Conservation (phyloP, 75 land plant species). For the Cunninghamia lanceolata region DNA sequence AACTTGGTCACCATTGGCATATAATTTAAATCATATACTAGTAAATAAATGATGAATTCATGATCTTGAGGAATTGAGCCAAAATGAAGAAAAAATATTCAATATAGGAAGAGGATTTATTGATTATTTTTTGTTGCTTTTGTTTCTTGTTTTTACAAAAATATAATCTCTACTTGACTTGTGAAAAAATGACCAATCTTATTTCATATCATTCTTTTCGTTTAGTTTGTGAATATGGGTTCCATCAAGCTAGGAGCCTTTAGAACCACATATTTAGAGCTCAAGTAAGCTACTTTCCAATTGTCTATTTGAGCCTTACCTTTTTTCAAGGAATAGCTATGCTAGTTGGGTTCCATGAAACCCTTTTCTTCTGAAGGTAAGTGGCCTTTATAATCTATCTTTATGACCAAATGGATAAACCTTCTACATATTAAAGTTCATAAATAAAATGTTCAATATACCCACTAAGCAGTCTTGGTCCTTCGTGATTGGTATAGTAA, state of each 20-base stretch:
- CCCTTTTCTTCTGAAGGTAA: not conserved
- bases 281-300: not conserved
- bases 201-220: not conserved
- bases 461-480: conserved; percentile 42
- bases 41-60: too few species aligned
- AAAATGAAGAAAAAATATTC: too few species aligned
- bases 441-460: not conserved
- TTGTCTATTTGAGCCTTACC: not conserved
- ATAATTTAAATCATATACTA: too few species aligned
- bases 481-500: conserved; percentile 44
- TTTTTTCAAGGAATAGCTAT: not conserved
- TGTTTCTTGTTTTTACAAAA: too few species aligned
- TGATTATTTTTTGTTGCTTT: too few species aligned
- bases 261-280: not conserved
- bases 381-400: not conserved
- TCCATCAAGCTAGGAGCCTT: not conserved
- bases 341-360: not conserved
- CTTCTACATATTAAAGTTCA: not conserved
- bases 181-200: not conserved
- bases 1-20: too few species aligned
- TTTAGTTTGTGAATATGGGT: not conserved
- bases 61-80: too few species aligned
- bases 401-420: not conserved
- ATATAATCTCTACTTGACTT: too few species aligned
- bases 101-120: too few species aligned